A percentile compares a stretch with the other conserved stretches of the same genome.
Conservation (phyloP, 2,329 filamentous ascomycete genomes). For the Colletotrichum tabaci region DNA sequence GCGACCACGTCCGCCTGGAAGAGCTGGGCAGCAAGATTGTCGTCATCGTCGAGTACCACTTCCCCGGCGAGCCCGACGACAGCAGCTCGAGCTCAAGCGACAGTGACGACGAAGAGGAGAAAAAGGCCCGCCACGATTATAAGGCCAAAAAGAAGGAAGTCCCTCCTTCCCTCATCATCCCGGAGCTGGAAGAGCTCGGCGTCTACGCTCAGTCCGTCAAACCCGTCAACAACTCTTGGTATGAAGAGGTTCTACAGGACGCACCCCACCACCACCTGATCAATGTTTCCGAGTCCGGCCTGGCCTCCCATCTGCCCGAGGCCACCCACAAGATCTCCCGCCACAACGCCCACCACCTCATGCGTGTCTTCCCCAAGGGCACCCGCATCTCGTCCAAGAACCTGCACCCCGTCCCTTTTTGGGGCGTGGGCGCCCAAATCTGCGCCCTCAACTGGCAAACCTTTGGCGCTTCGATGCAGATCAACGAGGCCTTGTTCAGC, state of each 20-base stretch:
- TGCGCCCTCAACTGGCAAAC: conserved; percentile 81
- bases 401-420: conserved; percentile 74
- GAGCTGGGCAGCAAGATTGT: conserved; percentile 75
- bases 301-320: conserved; percentile 66
- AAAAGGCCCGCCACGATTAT: conserved; percentile 57
- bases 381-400: conserved; percentile 78
- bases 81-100: conserved; percentile 54
- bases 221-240: conserved; percentile 77
- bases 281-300: conserved; percentile 77
- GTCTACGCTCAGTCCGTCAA: conserved; percentile 81
- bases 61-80: conserved; percentile 65
- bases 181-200: conserved; percentile 75
- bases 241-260: conserved; percentile 66
- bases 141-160: conserved; percentile 66
- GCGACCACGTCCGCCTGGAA: conserved; percentile 69
- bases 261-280: conserved; percentile 76
- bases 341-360: conserved; percentile 77
- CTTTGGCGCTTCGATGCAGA: conserved; percentile 75
- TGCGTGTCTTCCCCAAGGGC: conserved; percentile 79
- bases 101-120: conserved; percentile 59
- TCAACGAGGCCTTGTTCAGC: conserved; percentile 78
- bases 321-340: conserved; percentile 64
- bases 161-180: conserved; percentile 67
- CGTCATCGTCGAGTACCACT: conserved; percentile 78
- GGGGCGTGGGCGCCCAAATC: conserved; percentile 78